Base-by-base conservation (phyloP, 345 rosid genomes). In the Populus deltoides region DNA sequence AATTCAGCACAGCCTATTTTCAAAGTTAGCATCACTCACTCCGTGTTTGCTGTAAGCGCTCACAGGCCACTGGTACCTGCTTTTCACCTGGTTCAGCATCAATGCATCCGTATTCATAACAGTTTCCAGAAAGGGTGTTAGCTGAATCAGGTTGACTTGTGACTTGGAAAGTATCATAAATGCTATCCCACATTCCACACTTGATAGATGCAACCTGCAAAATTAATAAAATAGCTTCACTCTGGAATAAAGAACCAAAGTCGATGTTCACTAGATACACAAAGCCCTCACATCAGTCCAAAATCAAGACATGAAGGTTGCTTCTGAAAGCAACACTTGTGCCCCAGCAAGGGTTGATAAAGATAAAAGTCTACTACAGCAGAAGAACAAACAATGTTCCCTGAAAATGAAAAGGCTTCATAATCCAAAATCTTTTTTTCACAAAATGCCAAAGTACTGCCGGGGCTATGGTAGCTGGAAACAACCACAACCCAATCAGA, bases 181-280 rank as follows among this genome's bases (percentile, higher is more conserved):
- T 86, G 74, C 92, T 95, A 87, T 95, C 97, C 90, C 94, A 93
- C 88, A 88, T 86, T 74, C 96, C 97, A 73, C 65, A 81, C 89
- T 85, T 92, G 72, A 95, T 88, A 73, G 99, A 91, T 72, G 83
- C 76, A 76, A 95, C 94, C 99, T 95, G 85, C 62, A 85, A 83
- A 71, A 80, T 68, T 24, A 12, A 12, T 25, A n/a, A 22, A 61
- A 22, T n/a, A 8, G 29, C 66, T 61, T 61, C 29, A 25, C 29
- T 20, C 66, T 2, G 10, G 29, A 61, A 8, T 22, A 8, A 25
- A 61, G 66, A 61, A 7, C 25, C 15, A 18, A 33, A 61, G 31
- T 20, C 13, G 10, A 61, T 61, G 29, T 9, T 47, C 51, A 47
- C 51, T 3, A 47, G 51, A 47, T 12, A 47, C 51, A 45, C 51